Conservation (phyloP, 495 filamentous ascomycete species). For the Penicillium chermesinum region DNA sequence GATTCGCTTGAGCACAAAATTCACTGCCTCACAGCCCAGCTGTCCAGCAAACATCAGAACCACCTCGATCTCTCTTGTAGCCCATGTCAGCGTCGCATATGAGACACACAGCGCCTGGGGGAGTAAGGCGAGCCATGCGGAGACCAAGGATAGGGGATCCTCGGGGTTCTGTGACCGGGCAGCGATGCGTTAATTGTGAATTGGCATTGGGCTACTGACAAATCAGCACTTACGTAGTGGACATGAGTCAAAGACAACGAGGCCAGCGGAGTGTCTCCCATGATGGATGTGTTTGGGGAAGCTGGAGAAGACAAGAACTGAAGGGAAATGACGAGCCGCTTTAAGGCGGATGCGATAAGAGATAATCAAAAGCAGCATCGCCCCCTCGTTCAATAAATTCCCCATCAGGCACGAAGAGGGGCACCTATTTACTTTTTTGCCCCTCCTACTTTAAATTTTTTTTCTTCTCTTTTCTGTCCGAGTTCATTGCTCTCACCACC, state of each 20-base stretch:
- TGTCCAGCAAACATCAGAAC: conserved; percentile 88
- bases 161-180: conserved; percentile 65
- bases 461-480: conserved; percentile 7
- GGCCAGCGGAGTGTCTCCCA: conserved; percentile 70
- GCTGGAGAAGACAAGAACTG: neutral
- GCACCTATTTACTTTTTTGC: conserved; percentile 3
- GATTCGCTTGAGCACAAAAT: conserved; percentile 80
- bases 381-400: too few species aligned
- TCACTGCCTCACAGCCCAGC: conserved; percentile 87
- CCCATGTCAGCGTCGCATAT: conserved; percentile 85
- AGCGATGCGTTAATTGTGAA: conserved; percentile 7
- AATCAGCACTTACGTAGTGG: conserved; percentile 67
- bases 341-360: conserved; percentile 19
- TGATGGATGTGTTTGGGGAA: conserved; percentile 16
- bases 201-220: neutral
- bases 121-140: conserved; percentile 88
- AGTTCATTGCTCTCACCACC: conserved; percentile 4
- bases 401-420: conserved; percentile 19
- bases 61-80: conserved; percentile 85
- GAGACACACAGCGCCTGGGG: conserved; percentile 86
- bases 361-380: neutral
- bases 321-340: conserved; percentile 10
- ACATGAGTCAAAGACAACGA: conserved; percentile 94
- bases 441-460: conserved; percentile 11
- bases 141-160: conserved; percentile 79